A percentile compares a stretch with the other conserved stretches of the same genome.
Evolutionary conservation across 305 asterid genomes (phyloP).

Genomic region (Stenogyne calaminthoides): DNA sequence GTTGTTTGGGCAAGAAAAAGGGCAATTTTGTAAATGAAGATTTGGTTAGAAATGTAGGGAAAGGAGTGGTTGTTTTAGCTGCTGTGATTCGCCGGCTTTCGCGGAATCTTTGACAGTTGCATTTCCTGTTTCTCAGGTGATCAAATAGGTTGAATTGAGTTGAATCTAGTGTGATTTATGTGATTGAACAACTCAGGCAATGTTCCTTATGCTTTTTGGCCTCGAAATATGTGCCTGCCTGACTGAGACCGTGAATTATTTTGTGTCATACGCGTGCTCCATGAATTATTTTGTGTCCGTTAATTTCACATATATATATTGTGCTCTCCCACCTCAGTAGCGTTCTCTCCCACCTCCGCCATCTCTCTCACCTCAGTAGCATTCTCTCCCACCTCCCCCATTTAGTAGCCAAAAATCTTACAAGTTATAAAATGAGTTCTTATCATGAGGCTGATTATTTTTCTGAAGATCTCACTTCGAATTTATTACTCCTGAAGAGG

Average conservation of each 20-base stretch:
- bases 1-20: constrained; percentile 31
- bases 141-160: neutral
- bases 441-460: no score
- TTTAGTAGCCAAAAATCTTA: no score
- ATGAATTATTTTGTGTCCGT: no score
- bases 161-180: constrained; percentile 32
- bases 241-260: constrained; percentile 43
- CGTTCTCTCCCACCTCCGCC: no score
- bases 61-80: constrained; percentile 68
- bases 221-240: constrained; percentile 56
- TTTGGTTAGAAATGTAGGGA: constrained; percentile 52
- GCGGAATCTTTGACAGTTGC: constrained; percentile 89
- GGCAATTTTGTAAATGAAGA: constrained; percentile 35
- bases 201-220: constrained; percentile 64
- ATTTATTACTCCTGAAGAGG: no score
- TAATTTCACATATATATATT: no score
- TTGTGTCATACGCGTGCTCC: neutral
- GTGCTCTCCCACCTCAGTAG: no score
- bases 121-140: constrained; percentile 94
- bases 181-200: constrained; percentile 62
- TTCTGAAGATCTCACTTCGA: no score
- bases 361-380: no score
- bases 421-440: no score
- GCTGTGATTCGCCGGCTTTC: constrained; percentile 73
- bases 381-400: no score